A percentile compares a stretch with the other conserved stretches of the same genome.
Conservation (phyloP, 139 green algal species). For the Volvox reticuliferus region DNA sequence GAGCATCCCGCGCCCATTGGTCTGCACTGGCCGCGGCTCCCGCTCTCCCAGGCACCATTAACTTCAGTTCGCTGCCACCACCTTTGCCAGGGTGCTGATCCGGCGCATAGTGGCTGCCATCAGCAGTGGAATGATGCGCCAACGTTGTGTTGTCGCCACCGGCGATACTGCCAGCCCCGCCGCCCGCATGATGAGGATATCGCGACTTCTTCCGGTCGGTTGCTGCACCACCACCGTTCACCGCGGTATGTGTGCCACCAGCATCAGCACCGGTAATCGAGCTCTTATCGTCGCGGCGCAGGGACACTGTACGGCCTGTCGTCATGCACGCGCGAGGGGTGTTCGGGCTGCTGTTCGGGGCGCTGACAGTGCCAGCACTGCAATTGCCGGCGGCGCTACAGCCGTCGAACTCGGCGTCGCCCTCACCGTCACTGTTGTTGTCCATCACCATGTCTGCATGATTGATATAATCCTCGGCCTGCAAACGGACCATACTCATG, state of each 20-base stretch:
- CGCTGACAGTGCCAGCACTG: background rate
- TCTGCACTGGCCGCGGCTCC: too few species aligned
- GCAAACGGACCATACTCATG: conserved; percentile 7
- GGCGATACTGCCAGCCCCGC: background rate
- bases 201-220: background rate
- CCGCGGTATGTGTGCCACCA: too few species aligned
- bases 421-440: background rate
- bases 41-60: too few species aligned
- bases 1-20: too few species aligned
- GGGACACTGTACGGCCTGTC: background rate
- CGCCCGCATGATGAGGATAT: background rate
- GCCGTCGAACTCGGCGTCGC: background rate
- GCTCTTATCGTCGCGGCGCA: too few species aligned
- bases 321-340: background rate
- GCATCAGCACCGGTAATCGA: too few species aligned
- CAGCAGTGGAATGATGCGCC: too few species aligned
- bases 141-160: background rate
- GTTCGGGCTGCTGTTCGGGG: background rate
- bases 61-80: too few species aligned
- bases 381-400: background rate
- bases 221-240: too few species aligned
- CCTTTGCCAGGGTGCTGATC: too few species aligned
- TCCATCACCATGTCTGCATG: background rate
- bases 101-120: too few species aligned
- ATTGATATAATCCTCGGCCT: background rate